Evolutionary conservation across 1,284 basidiomycete species (phyloP), one percentile per base, ranked within the genome.

Genomic region (Trametes sp.): DNA sequence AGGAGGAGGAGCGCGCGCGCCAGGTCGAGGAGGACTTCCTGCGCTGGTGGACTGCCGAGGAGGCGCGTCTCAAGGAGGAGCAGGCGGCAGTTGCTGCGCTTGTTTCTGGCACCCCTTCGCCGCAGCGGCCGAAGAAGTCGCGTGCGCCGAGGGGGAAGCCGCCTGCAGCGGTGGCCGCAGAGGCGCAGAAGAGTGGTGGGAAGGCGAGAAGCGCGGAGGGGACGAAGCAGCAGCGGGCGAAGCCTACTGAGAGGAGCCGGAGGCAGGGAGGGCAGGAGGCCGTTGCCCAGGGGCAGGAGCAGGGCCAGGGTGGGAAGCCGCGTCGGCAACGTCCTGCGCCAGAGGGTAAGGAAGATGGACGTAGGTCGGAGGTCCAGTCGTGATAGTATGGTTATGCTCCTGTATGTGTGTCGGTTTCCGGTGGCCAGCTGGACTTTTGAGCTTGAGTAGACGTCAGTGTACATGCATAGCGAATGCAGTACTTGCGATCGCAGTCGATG

Each of bases 31-130:
- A 80, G 2, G 91, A 93, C 60, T 96, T 96, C 72, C 75, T 95
- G 75, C 83, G 81, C 65, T 96, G 94, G 94, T 96, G 94, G 94
- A 80, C 85, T 1, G 87, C 83, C 6, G 94, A 96, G 74, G 92
- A 95, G 76, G 87, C 87, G 63, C 81, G 90, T 13, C 68, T 78
- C 42, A 84, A 87, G 72, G 69, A 57, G 35, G 70, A 70, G 55
- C 60, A 72, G 53, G 58, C 44, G 31, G 61, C 62, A 6, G 24
- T 56, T 19, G 62, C 62, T 8, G 64, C 56, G 54, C 52, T 62
- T 29, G 57, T 58, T 5, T 38, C 38, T 19, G 46, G 41, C 38
- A 1, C 7, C 6, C n/a, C 16, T 9, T 44, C 21, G 48, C 51
- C 33, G 36, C 54, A 59, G 65, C 65, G 62, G 57, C 23, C 56